phyloP scores from a whole-genome alignment of 805 yeast species.

The Candida verbasci region DNA sequence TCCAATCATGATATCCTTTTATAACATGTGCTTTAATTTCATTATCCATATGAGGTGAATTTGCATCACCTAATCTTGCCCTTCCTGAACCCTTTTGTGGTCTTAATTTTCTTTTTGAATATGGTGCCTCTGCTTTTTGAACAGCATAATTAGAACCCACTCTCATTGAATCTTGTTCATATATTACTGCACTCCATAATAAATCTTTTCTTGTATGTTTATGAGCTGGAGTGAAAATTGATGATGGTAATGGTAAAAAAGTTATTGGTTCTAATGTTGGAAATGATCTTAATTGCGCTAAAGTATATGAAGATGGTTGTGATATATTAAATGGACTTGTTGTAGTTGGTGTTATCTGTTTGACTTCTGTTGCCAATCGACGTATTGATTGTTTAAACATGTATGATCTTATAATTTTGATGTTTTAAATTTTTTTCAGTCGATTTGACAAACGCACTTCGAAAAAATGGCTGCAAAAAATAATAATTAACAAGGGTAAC shows the following conservation, averaged over 20 bases:
- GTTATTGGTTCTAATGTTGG: conserved; percentile 87
- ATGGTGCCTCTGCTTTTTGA: conserved; percentile 82
- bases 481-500: neutral
- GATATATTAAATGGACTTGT: conserved; percentile 19
- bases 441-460: neutral
- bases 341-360: neutral
- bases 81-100: conserved; percentile 94
- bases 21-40: conserved; percentile 90
- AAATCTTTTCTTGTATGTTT: conserved; percentile 89
- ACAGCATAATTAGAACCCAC: conserved; percentile 87
- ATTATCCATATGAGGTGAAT: conserved; percentile 85
- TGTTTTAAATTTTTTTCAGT: neutral
- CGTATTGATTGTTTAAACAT: conserved; percentile 27
- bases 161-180: conserved; percentile 83
- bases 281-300: conserved; percentile 75
- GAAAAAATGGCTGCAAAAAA: conserved; percentile 1
- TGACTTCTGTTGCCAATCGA: conserved; percentile 21
- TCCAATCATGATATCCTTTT: conserved; percentile 84
- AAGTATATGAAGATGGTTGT: conserved; percentile 63
- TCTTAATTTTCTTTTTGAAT: conserved; percentile 72
- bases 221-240: conserved; percentile 49
- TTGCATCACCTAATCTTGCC: conserved; percentile 95
- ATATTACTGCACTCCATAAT: conserved; percentile 90
- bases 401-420: too few species aligned
- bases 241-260: conserved; percentile 70